Evolutionary conservation across 208 protist species (phyloP), one percentile per base, ranked within the genome.

Genomic region (Naegleria lovaniensis): DNA sequence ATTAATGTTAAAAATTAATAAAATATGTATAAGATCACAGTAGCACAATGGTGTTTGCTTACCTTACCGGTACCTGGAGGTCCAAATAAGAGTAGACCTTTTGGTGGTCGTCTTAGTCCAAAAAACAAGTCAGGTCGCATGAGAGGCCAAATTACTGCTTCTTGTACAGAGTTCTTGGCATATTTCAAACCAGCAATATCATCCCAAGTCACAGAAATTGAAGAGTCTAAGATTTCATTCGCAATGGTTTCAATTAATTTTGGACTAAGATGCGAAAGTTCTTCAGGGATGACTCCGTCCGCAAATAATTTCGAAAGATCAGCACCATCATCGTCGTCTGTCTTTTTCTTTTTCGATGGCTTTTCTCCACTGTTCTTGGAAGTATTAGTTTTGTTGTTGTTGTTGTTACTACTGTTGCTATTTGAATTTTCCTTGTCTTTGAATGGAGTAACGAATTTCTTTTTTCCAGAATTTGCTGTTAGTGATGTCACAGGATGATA

Each of bases 1-100:
- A 48, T 48, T 48, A 48, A 48, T 48, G 1, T 48, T 48, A 98
- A 55, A 19, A 19, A 36, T 67, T 67, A 25, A 67, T 25, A 67
- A 67, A 67, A 67, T 25, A 25, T 67, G 55, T 67, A 25, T 67
- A 25, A 67, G 19, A 67, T n/a, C n/a, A n/a, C n/a, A n/a, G n/a
- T n/a, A n/a, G n/a, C n/a, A n/a, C n/a, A n/a, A n/a, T n/a, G n/a
- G n/a, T n/a, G n/a, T 9, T 48, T 48, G 43, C 43, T 48, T 48
- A 48, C 43, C 43, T 79, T 79, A 48, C 97, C 97, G 9, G 97
- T 98, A 84, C 97, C 97, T 0, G 97, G 97, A 4, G 97, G 97
- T 0, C 97, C 96, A 90, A 97, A 98, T 36, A 98, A 83, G 19
- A 98, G 93, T 85, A 98, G 94, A 29, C 90, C 91, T 38, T 92